phyloP scores from a whole-genome alignment of 2,329 filamentous ascomycete genomes.

The Aspergillus tamarii region DNA sequence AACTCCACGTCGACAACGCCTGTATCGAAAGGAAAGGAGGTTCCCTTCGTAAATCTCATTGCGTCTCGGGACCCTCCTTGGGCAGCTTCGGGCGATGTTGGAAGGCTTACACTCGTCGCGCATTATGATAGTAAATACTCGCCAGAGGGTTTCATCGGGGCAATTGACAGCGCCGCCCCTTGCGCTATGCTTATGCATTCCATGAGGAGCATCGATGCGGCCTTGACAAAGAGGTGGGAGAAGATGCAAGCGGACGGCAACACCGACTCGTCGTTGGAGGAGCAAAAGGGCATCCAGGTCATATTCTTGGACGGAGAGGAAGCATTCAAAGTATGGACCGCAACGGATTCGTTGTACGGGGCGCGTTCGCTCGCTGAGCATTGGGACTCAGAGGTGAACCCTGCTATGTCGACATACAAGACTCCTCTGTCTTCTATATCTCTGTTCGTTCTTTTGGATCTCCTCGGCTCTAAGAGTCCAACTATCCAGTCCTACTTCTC shows the following conservation, averaged over 20 bases:
- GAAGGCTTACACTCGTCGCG: constrained; percentile 81
- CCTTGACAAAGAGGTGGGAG: constrained; percentile 80
- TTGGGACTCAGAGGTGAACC: constrained; percentile 75
- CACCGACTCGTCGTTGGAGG: constrained; percentile 60
- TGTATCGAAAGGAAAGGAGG: constrained; percentile 66
- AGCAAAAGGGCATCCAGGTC: constrained; percentile 83
- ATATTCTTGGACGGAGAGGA: constrained; percentile 92
- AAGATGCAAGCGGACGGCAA: constrained; percentile 66
- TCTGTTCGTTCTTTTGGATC: constrained; percentile 87
- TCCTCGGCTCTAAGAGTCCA: constrained; percentile 73
- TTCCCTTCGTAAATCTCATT: constrained; percentile 87
- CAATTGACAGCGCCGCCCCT: constrained; percentile 89
- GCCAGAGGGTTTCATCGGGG: constrained; percentile 87
- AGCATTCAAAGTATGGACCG: constrained; percentile 80
- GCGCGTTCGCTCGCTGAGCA: constrained; percentile 77
- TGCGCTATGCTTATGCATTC: constrained; percentile 93
- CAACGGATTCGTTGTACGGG: constrained; percentile 84
- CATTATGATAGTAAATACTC: constrained; percentile 88
- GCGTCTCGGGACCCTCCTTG: constrained; percentile 87
- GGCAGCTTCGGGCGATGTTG: constrained; percentile 72
- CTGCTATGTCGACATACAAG: constrained; percentile 72
- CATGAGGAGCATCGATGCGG: constrained; percentile 76
- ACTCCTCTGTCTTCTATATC: constrained; percentile 78
- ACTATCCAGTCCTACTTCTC: constrained; percentile 82
- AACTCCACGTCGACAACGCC: constrained; percentile 89